phyloP scores from a whole-genome alignment of 805 yeast genomes.

The Wickerhamomyces kurtzmanii region DNA sequence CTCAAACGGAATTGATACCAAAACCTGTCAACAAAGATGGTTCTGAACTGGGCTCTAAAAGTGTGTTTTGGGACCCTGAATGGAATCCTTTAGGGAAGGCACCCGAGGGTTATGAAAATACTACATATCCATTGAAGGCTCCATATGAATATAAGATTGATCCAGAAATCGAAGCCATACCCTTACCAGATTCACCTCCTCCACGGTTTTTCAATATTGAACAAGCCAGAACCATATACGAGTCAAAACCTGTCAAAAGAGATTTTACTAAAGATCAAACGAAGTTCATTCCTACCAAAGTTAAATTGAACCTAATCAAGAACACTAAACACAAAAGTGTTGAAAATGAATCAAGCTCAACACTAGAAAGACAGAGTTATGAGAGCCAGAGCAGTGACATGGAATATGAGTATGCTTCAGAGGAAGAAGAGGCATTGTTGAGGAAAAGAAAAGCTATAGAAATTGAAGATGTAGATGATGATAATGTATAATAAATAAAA shows the following conservation, averaged over 20 bases:
- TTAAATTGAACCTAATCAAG: neutral
- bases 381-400: neutral
- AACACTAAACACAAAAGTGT: neutral
- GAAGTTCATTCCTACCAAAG: neutral
- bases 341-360: neutral
- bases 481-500: slow-evolving; percentile 3
- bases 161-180: slow-evolving; percentile 16
- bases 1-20: neutral
- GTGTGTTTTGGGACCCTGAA: slow-evolving; percentile 57
- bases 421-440: slow-evolving; percentile 8
- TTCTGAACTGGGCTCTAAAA: slow-evolving; percentile 32
- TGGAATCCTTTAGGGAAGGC: slow-evolving; percentile 53
- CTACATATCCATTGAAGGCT: slow-evolving; percentile 22
- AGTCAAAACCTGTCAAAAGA: neutral
- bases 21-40: slow-evolving; percentile 2
- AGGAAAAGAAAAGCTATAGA: slow-evolving; percentile 2
- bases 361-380: neutral
- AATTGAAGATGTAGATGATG: slow-evolving; percentile 3
- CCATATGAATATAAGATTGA: slow-evolving; percentile 6
- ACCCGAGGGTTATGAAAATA: slow-evolving; percentile 23
- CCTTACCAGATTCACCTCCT: slow-evolving; percentile 17
- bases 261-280: neutral
- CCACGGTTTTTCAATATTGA: slow-evolving; percentile 12
- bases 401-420: slow-evolving; percentile 7
- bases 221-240: neutral